Evolutionary conservation across 2,329 filamentous ascomycete genomes (phyloP).

Genomic region (Leptosphaerulina australis): DNA sequence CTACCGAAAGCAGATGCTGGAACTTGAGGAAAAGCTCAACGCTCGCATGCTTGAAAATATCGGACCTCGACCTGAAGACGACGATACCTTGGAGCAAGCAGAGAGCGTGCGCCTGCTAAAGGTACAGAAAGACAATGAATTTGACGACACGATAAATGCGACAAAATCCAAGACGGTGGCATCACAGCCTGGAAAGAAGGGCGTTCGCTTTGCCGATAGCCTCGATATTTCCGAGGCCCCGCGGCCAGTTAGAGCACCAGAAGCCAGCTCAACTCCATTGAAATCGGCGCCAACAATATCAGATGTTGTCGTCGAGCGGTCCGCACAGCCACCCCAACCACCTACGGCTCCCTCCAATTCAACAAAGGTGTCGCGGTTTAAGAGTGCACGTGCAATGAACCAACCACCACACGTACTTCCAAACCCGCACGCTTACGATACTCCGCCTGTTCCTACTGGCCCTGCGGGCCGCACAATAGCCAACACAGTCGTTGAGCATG

Average conservation of each 20-base stretch:
- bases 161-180: constrained; percentile 6
- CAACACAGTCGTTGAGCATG: constrained; percentile 62
- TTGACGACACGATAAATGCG: constrained; percentile 31
- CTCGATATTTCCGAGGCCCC: constrained; percentile 69
- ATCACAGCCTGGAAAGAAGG: constrained; percentile 59
- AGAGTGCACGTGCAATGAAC: constrained; percentile 37
- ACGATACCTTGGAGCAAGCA: constrained; percentile 54
- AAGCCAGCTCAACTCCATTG: not conserved
- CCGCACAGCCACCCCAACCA: constrained; percentile 17
- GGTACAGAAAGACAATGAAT: constrained; percentile 49
- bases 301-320: constrained; percentile 45
- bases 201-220: constrained; percentile 77
- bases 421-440: constrained; percentile 31
- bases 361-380: constrained; percentile 52
- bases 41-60: constrained; percentile 63
- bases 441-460: constrained; percentile 45
- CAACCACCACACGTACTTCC: constrained; percentile 25
- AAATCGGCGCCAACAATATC: constrained; percentile 38
- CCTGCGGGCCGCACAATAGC: constrained; percentile 62
- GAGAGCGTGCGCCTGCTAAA: constrained; percentile 65
- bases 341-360: constrained; percentile 31
- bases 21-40: constrained; percentile 79
- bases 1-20: constrained; percentile 82
- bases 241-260: constrained; percentile 26
- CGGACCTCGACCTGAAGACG: constrained; percentile 54